These are phyloP conservation scores for Aspergillus pseudonomiae DNA, from an alignment of 2,329 filamentous ascomycete species.

Conservation along the genomic window DNA sequence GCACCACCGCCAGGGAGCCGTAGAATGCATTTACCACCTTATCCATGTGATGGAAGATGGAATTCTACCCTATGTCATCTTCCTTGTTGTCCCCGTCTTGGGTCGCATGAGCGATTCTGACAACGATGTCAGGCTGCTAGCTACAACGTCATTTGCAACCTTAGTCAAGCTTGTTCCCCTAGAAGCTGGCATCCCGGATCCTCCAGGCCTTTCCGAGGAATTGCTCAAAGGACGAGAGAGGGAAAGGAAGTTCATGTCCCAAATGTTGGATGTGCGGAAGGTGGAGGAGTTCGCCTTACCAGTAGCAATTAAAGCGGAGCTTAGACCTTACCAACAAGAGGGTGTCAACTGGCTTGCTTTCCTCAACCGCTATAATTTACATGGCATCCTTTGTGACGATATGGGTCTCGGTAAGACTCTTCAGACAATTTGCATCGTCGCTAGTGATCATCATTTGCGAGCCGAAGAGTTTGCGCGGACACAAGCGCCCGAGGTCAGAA, in stretches of 20 bases:
- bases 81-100: slow-evolving; percentile 94
- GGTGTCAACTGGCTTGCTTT: slow-evolving; percentile 99
- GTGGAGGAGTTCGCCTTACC: slow-evolving; percentile 92
- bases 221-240: slow-evolving; percentile 87
- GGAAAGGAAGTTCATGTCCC: slow-evolving; percentile 93
- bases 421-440: slow-evolving; percentile 96
- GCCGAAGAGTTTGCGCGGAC: slow-evolving; percentile 89
- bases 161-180: slow-evolving; percentile 95
- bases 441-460: slow-evolving; percentile 92
- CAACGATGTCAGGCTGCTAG: slow-evolving; percentile 89
- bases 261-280: slow-evolving; percentile 95
- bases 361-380: slow-evolving; percentile 95
- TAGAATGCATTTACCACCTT: slow-evolving; percentile 93
- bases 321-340: slow-evolving; percentile 96
- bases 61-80: slow-evolving; percentile 96
- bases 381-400: slow-evolving; percentile 97
- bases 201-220: slow-evolving; percentile 86
- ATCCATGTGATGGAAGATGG: slow-evolving; percentile 98
- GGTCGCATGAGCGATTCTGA: slow-evolving; percentile 99
- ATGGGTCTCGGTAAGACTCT: slow-evolving; percentile 99
- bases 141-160: slow-evolving; percentile 95
- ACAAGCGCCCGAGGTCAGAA: slow-evolving; percentile 73
- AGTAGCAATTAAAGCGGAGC: slow-evolving; percentile 93
- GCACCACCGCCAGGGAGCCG: slow-evolving; percentile 86
- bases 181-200: slow-evolving; percentile 95